phyloP scores from a whole-genome alignment of 257 asterid genomes.

The Nicotiana benthamiana region DNA sequence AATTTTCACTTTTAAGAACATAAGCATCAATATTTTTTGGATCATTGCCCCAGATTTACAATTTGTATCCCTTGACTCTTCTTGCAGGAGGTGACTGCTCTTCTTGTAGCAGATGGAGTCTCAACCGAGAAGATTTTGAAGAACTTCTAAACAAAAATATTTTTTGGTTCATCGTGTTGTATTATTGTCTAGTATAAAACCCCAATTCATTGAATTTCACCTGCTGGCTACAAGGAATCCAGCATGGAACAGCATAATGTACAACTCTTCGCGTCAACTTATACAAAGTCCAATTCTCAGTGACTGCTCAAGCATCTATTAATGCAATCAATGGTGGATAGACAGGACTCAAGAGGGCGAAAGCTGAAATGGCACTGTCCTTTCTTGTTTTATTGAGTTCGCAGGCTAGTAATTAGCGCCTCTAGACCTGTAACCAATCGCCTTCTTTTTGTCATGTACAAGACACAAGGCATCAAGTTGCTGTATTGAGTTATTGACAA shows the following conservation, averaged over 20 bases:
- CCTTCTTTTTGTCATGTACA: not conserved
- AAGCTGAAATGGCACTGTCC: not conserved
- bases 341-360: not conserved
- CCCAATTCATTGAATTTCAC: slow-evolving; percentile 20
- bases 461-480: not conserved
- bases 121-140: slow-evolving; percentile 56
- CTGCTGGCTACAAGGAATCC: slow-evolving; percentile 15
- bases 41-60: not conserved
- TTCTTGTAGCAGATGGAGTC: slow-evolving; percentile 76
- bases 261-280: not conserved
- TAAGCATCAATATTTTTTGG: not conserved
- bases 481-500: not conserved
- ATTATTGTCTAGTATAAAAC: not conserved
- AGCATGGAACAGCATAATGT: slow-evolving; percentile 8
- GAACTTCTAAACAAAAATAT: slow-evolving; percentile 35
- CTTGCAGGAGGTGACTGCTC: slow-evolving; percentile 77
- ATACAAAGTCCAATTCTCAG: not conserved
- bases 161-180: slow-evolving; percentile 20
- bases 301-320: not conserved
- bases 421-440: not conserved
- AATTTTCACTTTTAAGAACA: not conserved
- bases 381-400: not conserved
- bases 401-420: not conserved
- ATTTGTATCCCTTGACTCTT: slow-evolving; percentile 2
- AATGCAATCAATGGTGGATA: not conserved